phyloP scores from a whole-genome alignment of 495 filamentous ascomycete genomes.

The Oidiodendron maius region DNA sequence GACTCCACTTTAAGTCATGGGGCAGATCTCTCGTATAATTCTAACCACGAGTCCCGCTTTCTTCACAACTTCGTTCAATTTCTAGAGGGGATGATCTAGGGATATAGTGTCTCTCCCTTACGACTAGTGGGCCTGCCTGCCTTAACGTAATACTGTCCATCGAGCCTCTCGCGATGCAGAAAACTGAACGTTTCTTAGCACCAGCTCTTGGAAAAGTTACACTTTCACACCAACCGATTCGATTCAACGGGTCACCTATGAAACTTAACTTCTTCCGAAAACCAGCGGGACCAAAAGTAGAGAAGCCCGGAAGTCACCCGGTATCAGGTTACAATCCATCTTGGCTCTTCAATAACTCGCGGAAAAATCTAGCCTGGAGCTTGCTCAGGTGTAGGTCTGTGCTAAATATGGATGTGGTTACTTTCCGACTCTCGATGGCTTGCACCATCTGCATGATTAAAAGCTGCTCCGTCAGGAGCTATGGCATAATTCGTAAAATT shows the following conservation, averaged over 20 bases:
- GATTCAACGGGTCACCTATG: constrained; percentile 45
- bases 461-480: constrained; percentile 48
- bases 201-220: constrained; percentile 4
- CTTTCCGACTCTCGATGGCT: constrained; percentile 45
- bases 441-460: constrained; percentile 53
- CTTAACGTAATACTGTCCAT: too few relatives aligned
- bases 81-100: too few relatives aligned
- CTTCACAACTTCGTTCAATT: too few relatives aligned
- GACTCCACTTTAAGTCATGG: too few relatives aligned
- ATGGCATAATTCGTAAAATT: constrained; percentile 51
- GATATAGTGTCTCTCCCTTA: too few relatives aligned
- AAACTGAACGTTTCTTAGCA: constrained; percentile 1
- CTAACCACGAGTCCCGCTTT: too few relatives aligned
- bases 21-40: too few relatives aligned
- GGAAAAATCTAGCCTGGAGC: constrained; percentile 30
- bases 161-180: too few relatives aligned
- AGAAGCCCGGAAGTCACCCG: constrained; percentile 50
- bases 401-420: constrained; percentile 47
- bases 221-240: constrained; percentile 14
- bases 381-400: constrained; percentile 42
- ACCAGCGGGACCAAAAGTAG: constrained; percentile 42
- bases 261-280: constrained; percentile 45
- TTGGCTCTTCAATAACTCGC: constrained; percentile 29
- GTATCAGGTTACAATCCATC: constrained; percentile 32
- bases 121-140: too few relatives aligned